These are phyloP conservation scores for Centella asiatica DNA, from an alignment of 129 eudicot genomes.

Conservation along the genomic window DNA sequence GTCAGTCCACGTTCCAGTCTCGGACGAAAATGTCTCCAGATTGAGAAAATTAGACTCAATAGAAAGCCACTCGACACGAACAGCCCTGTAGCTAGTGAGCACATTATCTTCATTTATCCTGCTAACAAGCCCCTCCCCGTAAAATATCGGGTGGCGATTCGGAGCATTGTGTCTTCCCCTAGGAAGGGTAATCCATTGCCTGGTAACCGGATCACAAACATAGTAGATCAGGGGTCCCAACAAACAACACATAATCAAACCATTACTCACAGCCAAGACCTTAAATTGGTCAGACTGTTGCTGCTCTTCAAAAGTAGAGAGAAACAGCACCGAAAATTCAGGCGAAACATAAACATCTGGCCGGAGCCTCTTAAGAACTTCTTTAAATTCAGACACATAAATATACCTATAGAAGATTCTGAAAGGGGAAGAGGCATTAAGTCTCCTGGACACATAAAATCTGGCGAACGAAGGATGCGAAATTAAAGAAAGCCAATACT, in stretches of 20 bases:
- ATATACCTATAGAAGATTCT: slow-evolving; percentile 40
- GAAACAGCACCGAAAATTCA: slow-evolving; percentile 32
- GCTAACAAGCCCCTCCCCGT: slow-evolving; percentile 44
- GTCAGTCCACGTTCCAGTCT: slow-evolving; percentile 39
- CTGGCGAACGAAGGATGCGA: slow-evolving; percentile 32
- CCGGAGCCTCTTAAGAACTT: slow-evolving; percentile 34
- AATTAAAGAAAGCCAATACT: slow-evolving; percentile 35
- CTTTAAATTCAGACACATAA: slow-evolving; percentile 32
- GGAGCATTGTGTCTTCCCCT: slow-evolving; percentile 23
- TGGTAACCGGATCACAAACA: slow-evolving; percentile 48
- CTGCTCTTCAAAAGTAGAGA: slow-evolving; percentile 45
- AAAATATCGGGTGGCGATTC: slow-evolving; percentile 31
- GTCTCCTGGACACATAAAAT: slow-evolving; percentile 17
- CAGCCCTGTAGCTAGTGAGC: slow-evolving; percentile 32
- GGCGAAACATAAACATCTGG: slow-evolving; percentile 34
- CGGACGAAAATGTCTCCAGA: slow-evolving; percentile 38
- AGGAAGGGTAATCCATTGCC: slow-evolving; percentile 42
- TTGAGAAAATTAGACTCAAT: slow-evolving; percentile 12
- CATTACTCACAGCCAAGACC: slow-evolving; percentile 37
- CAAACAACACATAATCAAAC: slow-evolving; percentile 39
- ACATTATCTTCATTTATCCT: slow-evolving; percentile 28
- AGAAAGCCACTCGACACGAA: slow-evolving; percentile 28
- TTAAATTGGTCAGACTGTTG: slow-evolving; percentile 45
- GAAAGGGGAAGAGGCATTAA: slow-evolving; percentile 5
- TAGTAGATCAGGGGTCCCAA: slow-evolving; percentile 42